These are phyloP conservation scores for Hydnomerulius pinastri DNA, from an alignment of 768 basidiomycete genomes.

Conservation along the genomic window DNA sequence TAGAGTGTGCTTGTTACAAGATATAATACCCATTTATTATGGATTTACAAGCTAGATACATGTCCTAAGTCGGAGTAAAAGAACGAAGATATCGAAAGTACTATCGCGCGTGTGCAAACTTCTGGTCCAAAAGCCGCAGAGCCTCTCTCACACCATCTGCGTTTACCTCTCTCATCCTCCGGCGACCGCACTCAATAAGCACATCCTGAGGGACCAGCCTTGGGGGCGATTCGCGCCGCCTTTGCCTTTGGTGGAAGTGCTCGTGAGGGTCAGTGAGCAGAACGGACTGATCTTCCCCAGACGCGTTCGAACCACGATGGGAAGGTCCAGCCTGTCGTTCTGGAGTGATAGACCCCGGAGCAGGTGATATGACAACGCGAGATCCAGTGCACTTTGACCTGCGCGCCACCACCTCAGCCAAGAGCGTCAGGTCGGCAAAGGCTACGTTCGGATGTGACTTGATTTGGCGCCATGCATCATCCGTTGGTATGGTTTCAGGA, in stretches of 20 bases:
- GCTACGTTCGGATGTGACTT: slow-evolving; percentile 88
- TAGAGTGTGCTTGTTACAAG: not conserved
- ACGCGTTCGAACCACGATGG: slow-evolving; percentile 9
- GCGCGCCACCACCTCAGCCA: slow-evolving; percentile 89
- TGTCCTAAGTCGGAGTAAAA: not conserved
- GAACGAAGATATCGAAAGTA: not conserved
- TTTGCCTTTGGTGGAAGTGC: slow-evolving; percentile 49
- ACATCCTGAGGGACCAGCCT: slow-evolving; percentile 63
- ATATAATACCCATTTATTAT: slow-evolving; percentile 8
- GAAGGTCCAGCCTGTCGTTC: slow-evolving; percentile 36
- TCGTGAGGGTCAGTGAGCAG: slow-evolving; percentile 57
- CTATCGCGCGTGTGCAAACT: slow-evolving; percentile 45
- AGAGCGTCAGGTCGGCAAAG: slow-evolving; percentile 78
- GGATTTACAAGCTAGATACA: not conserved
- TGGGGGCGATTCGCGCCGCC: slow-evolving; percentile 44
- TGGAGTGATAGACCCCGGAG: slow-evolving; percentile 48
- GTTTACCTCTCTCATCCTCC: slow-evolving; percentile 64
- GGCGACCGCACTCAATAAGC: slow-evolving; percentile 61
- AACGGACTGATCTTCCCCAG: slow-evolving; percentile 38
- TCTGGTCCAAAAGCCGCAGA: slow-evolving; percentile 70
- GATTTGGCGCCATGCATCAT: slow-evolving; percentile 80
- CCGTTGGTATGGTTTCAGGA: slow-evolving; percentile 69
- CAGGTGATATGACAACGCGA: slow-evolving; percentile 58
- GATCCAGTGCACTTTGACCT: slow-evolving; percentile 78
- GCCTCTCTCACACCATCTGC: slow-evolving; percentile 76